Percentiles rank a stretch among this genome's conserved stretches.
These are phyloP conservation scores for Helminthosporium solani DNA, from an alignment of 2,329 filamentous ascomycete genomes.

Conservation along the genomic window DNA sequence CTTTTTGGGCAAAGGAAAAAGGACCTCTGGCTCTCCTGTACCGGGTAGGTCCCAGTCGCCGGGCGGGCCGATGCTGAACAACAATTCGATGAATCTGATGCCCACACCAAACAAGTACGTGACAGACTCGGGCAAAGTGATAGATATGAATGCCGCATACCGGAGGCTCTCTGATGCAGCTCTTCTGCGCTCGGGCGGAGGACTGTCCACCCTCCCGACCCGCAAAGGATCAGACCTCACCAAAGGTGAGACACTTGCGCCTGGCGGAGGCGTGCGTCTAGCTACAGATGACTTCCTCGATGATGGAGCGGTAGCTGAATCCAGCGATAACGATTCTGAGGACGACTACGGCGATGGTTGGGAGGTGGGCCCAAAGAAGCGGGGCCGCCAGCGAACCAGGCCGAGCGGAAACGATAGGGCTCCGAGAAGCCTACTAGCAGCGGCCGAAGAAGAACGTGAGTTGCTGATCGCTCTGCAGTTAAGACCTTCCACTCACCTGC, in stretches of 20 bases:
- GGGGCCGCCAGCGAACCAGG: constrained; percentile 43
- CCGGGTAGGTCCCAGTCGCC: constrained; percentile 40
- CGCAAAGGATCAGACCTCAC: constrained; percentile 51
- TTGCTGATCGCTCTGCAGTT: neutral
- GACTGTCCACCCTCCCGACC: constrained; percentile 60
- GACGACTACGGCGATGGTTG: constrained; percentile 65
- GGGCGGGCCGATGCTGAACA: constrained; percentile 46
- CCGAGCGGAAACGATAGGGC: constrained; percentile 40
- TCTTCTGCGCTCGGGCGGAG: constrained; percentile 63
- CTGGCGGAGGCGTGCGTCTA: constrained; percentile 57
- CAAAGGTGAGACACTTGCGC: constrained; percentile 46
- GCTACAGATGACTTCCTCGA: constrained; percentile 60
- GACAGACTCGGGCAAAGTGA: constrained; percentile 60
- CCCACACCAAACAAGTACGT: constrained; percentile 48
- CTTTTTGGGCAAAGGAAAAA: constrained; percentile 36
- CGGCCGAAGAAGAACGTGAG: constrained; percentile 77
- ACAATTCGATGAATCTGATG: constrained; percentile 51
- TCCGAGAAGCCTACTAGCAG: constrained; percentile 66
- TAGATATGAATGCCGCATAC: constrained; percentile 71
- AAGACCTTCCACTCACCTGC: constrained; percentile 13
- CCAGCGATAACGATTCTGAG: constrained; percentile 62
- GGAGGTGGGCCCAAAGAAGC: constrained; percentile 36
- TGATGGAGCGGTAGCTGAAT: constrained; percentile 61
- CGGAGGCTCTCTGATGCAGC: constrained; percentile 71
- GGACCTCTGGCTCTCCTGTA: constrained; percentile 44